Evolutionary conservation across 2,329 filamentous ascomycete genomes (phyloP), one percentile per base, ranked within the genome.

Genomic region (Nothophoma quercina): DNA sequence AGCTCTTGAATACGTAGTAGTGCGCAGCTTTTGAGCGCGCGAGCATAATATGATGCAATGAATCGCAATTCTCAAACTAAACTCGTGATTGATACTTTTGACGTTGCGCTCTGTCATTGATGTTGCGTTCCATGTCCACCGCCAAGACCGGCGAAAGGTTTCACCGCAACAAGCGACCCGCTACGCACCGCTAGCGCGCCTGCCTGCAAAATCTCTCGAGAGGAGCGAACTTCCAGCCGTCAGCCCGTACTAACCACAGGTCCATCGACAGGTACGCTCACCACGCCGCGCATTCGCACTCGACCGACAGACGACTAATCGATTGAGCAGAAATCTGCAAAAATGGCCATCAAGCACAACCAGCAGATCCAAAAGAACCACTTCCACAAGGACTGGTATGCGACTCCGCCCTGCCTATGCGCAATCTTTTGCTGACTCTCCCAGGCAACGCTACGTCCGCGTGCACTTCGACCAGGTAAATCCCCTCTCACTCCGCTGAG

Each of bases 401-500:
- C 46, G 47, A 48, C 42, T 60, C 25, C 26, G 51, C 56, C 50
- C 21, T 36, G 15, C 23, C 18, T 38, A 33, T 52, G 34, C 46
- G 41, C 34, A 42, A 32, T 33, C 32, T 32, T 26, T 48, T 57
- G 62, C 68, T 71, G 45, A 71, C 59, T 55, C 36, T 28, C n/a
- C 21, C 57, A 70, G 95, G 95, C 93, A 98, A 83, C 91, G 92
- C 84, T 91, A 93, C 84, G 95, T 99, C 78, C 91, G 92, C 83
- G 90, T 91, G 82, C 95, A 99, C 87, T 99, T 99, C 85, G 92
- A 99, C 86, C 95, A 98, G 92, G 93, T 96, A 93, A 83, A 76
- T 80, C 78, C 81, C 81, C 78, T 78, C 74, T 80, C 76, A 74
- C 53, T 56, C 56, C 58, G 51, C 60, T 79, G 78, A 81, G 79